Evolutionary conservation across 177 flowering plant genomes (phyloP).

Genomic region (Telopea speciosissima): DNA sequence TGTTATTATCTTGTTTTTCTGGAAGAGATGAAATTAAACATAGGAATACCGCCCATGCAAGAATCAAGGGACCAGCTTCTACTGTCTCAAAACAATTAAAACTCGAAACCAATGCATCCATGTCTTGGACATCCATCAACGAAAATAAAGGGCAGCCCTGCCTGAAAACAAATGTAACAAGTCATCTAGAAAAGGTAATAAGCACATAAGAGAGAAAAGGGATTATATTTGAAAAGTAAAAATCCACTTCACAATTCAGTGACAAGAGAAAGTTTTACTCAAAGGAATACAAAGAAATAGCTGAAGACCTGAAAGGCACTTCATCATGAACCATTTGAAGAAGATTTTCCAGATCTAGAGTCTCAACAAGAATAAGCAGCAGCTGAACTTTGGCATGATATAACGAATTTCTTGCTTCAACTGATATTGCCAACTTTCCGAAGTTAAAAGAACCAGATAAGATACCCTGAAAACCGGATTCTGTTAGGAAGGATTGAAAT

Average conservation of each 20-base stretch:
- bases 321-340: constrained; percentile 84
- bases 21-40: constrained; percentile 77
- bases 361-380: constrained; percentile 75
- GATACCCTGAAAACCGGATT: constrained; percentile 44
- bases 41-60: constrained; percentile 87
- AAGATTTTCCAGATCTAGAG: constrained; percentile 74
- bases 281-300: no score
- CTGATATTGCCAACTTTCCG: constrained; percentile 57
- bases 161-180: constrained; percentile 33
- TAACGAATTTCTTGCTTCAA: constrained; percentile 50
- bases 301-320: constrained; percentile 63
- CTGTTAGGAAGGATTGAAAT: constrained; percentile 9
- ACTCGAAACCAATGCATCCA: constrained; percentile 66
- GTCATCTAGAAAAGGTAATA: constrained; percentile 1
- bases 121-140: constrained; percentile 60
- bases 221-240: not conserved
- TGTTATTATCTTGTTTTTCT: constrained; percentile 43
- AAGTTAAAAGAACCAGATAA: constrained; percentile 53
- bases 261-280: not conserved
- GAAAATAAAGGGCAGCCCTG: constrained; percentile 47
- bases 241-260: not conserved
- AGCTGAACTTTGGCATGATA: constrained; percentile 71
- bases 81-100: constrained; percentile 44
- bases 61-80: constrained; percentile 73
- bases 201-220: not conserved